Percentiles rank a stretch among this genome's conserved stretches.
Evolutionary conservation across 495 filamentous ascomycete genomes (phyloP).

Genomic region (Chaetomium tenue): DNA sequence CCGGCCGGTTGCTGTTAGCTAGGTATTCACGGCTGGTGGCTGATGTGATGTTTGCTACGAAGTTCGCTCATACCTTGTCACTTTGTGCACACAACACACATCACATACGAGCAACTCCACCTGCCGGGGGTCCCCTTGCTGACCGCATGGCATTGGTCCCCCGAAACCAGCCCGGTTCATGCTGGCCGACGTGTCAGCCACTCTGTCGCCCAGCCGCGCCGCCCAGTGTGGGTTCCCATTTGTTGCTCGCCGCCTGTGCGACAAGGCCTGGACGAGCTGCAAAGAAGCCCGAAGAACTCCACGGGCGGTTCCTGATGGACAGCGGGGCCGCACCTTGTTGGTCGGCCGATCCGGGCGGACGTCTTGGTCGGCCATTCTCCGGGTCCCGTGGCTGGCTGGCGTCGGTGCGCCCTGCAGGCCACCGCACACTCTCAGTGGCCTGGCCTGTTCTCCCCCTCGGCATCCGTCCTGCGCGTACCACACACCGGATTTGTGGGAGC

Average conservation of each 20-base stretch:
- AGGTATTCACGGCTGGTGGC: no score
- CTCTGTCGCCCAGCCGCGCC: slow-evolving; percentile 8
- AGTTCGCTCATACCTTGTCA: no score
- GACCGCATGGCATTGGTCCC: slow-evolving; percentile 4
- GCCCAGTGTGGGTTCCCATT: slow-evolving; percentile 7
- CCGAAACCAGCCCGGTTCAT: slow-evolving; percentile 9
- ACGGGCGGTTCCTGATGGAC: slow-evolving; percentile 3
- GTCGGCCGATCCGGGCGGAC: slow-evolving; percentile 10
- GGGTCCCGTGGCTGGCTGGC: slow-evolving; percentile 7
- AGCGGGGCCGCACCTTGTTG: slow-evolving; percentile 5
- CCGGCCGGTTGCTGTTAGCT: not conserved
- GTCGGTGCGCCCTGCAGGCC: not conserved
- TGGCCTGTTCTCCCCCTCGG: not conserved
- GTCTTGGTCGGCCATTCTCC: slow-evolving; percentile 1
- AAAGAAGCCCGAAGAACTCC: slow-evolving; percentile 21
- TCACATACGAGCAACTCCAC: not conserved
- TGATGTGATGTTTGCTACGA: not conserved
- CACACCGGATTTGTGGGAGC: not conserved
- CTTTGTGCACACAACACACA: no score
- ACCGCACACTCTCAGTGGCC: not conserved
- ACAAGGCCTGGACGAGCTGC: slow-evolving; percentile 6
- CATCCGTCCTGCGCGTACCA: slow-evolving; percentile 6
- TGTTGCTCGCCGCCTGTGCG: not conserved
- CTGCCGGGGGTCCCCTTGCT: not conserved
- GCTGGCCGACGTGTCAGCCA: slow-evolving; percentile 19